Conservation (phyloP, 257 asterid genomes). For the Primulina tabacum region DNA sequence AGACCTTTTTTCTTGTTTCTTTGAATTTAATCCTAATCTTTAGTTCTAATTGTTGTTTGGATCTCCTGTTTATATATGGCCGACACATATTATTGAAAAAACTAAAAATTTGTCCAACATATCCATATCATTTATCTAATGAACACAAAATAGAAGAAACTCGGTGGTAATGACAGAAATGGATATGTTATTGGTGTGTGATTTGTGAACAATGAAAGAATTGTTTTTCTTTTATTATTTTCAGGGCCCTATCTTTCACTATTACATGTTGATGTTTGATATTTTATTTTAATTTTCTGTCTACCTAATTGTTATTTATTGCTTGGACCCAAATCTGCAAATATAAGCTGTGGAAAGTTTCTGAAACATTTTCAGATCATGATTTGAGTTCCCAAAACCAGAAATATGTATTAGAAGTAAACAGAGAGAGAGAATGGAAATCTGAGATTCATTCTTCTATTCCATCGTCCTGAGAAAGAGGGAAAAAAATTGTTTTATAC, state of each 20-base stretch:
- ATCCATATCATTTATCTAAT: neutral
- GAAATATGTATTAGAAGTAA: too few relatives aligned
- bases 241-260: neutral
- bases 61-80: neutral
- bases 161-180: neutral
- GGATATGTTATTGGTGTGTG: neutral
- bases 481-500: too few relatives aligned
- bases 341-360: neutral
- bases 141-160: neutral
- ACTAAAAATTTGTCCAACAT: too few relatives aligned
- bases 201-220: neutral
- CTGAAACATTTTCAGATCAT: neutral
- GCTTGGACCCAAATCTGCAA: neutral
- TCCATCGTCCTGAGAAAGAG: too few relatives aligned
- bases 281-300: too few relatives aligned
- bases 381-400: neutral
- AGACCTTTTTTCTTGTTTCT: constrained; percentile 10
- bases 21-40: neutral
- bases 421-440: too few relatives aligned
- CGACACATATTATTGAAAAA: neutral
- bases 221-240: neutral
- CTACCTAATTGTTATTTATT: neutral
- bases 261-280: neutral
- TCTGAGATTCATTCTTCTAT: too few relatives aligned
- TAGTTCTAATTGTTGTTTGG: neutral